Evolutionary conservation across 2,329 filamentous ascomycete species (phyloP).

Genomic region (Plectosphaerella sp.): DNA sequence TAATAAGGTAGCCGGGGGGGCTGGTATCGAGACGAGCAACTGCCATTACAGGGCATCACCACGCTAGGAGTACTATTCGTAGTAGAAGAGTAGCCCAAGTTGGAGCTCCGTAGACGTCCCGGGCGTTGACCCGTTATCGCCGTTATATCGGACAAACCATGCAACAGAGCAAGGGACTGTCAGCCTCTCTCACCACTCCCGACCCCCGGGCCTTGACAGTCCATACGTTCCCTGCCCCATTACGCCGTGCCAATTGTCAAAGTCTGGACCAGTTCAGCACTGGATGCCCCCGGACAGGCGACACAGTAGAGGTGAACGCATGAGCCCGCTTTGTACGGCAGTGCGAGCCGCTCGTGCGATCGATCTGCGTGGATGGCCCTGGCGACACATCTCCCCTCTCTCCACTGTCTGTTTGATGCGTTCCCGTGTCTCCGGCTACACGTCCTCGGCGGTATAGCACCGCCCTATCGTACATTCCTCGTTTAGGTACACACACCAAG

Average conservation of each 20-base stretch:
- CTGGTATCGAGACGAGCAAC: too few species aligned
- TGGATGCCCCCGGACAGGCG: too few species aligned
- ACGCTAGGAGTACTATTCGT: too few species aligned
- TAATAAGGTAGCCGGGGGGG: too few species aligned
- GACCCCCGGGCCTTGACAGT: background rate
- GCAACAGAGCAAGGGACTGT: background rate
- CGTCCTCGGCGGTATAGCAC: background rate
- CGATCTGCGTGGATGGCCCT: background rate
- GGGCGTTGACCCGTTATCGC: slow-evolving; percentile 2
- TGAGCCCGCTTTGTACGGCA: background rate
- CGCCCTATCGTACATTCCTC: background rate
- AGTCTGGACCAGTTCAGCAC: too few species aligned
- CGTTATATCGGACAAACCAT: background rate
- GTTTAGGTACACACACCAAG: background rate
- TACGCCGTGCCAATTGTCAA: too few species aligned
- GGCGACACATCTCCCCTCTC: background rate
- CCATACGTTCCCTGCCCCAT: too few species aligned
- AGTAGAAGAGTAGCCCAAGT: too few species aligned
- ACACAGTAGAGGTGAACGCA: too few species aligned
- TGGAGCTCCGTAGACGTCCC: too few species aligned
- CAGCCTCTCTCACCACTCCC: background rate
- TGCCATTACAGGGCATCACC: too few species aligned
- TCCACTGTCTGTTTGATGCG: background rate
- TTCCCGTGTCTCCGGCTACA: slow-evolving; percentile 2
- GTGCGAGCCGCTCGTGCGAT: slow-evolving; percentile 2